Base-by-base conservation (phyloP, 352 stramenopile species). In the Phytophthora fragariae region DNA sequence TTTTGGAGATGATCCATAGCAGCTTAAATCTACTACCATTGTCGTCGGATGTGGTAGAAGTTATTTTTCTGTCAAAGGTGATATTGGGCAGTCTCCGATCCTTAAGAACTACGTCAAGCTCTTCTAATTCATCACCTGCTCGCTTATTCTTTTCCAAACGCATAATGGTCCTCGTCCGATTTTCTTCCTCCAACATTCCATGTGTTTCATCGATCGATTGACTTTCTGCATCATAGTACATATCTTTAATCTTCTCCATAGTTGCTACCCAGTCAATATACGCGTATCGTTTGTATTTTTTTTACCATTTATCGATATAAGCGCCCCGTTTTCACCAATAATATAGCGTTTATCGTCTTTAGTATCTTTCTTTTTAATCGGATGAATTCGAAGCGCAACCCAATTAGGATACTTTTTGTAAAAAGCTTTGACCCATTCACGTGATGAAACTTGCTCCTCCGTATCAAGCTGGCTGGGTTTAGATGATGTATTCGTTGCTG, bases 211-310 rank as follows among this genome's bases (percentile, higher is more conserved):
- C 62, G 24, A 69, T 62, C 19, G 37, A 57, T 44, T 69, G 44
- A 56, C 49, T 61, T 52, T 61, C 62, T 17, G n/a, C 62, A 47
- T 69, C 62, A 29, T 50, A 44, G 19, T 47, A 59, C 10, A 69
- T 62, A 49, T 56, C 15, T 21, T 29, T 41, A 55, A 69, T 62
- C 14, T 56, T 44, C 7, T 56, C 33, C n/a, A 33, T 47, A 44
- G 62, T 69, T 41, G 52, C 52, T 17, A 69, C 27, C 62, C 62
- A 69, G 29, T 69, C 62, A 33, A 69, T 55, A 27, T 24, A 58
- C 14, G 24, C 47, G 5, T 47, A 61, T 29, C n/a, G 27, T 44
- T 62, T 57, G 29, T 46, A 57, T 57, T 57, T 66, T 21, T 57
- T 35, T n/a, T n/a, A 46, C 47, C 46, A 35, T 27, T 66, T 47